These are phyloP conservation scores for Exophiala bonariae DNA, from an alignment of 2,329 filamentous ascomycete genomes.

Conservation along the genomic window DNA sequence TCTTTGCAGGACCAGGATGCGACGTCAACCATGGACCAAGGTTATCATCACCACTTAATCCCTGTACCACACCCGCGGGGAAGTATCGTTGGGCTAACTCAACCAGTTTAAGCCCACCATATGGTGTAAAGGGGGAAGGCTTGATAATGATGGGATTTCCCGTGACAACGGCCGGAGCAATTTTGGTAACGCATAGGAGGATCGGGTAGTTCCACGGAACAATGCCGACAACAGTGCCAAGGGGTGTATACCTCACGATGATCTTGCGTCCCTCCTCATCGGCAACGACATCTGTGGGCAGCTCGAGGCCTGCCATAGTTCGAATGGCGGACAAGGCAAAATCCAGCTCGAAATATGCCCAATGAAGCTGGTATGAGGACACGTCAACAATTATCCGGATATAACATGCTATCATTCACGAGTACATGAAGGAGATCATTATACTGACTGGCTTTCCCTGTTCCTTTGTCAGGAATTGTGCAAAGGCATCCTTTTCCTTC, in stretches of 20 bases:
- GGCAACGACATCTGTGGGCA: slow-evolving; percentile 13
- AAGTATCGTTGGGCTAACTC: slow-evolving; percentile 61
- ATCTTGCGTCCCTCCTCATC: slow-evolving; percentile 32
- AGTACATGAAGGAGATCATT: not conserved
- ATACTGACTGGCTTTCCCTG: slow-evolving; percentile 39
- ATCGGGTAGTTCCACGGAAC: slow-evolving; percentile 60
- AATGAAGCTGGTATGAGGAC: slow-evolving; percentile 11
- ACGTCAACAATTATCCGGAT: not conserved
- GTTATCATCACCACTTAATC: slow-evolving; percentile 58
- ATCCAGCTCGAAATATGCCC: slow-evolving; percentile 17
- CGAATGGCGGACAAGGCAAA: slow-evolving; percentile 14
- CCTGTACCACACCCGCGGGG: slow-evolving; percentile 61
- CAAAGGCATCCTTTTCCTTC: slow-evolving; percentile 36
- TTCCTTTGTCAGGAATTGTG: slow-evolving; percentile 41
- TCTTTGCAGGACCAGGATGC: slow-evolving; percentile 61
- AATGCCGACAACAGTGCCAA: slow-evolving; percentile 52
- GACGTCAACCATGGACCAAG: slow-evolving; percentile 58
- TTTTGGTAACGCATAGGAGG: slow-evolving; percentile 48
- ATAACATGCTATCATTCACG: not conserved
- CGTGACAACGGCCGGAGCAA: slow-evolving; percentile 50
- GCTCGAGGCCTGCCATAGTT: slow-evolving; percentile 12
- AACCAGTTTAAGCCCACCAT: slow-evolving; percentile 57
- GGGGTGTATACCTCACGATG: slow-evolving; percentile 35
- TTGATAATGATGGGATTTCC: slow-evolving; percentile 59
- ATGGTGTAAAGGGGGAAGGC: slow-evolving; percentile 58